Conservation (phyloP, 139 green algal genomes). For the Chlamydomonas eustigma region DNA sequence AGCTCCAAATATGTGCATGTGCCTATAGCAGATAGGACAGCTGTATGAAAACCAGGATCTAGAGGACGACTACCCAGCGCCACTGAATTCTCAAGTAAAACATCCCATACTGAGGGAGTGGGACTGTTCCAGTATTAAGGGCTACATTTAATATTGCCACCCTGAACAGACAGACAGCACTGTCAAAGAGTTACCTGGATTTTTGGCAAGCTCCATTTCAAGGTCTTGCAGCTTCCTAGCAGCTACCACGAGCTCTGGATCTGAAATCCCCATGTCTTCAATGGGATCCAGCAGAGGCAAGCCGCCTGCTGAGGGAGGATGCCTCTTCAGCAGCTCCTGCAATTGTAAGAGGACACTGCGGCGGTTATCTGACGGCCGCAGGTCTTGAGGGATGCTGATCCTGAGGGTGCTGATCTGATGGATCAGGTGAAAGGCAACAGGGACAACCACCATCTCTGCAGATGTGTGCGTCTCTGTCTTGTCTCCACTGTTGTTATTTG, state of each 20-base stretch:
- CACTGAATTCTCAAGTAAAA: no score
- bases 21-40: no score
- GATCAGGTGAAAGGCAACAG: slow-evolving; percentile 68
- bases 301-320: slow-evolving; percentile 34
- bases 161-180: no score
- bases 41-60: no score
- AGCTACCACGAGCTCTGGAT: slow-evolving; percentile 46
- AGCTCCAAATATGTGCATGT: no score
- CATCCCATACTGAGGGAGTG: no score
- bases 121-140: no score
- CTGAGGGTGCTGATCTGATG: slow-evolving; percentile 60
- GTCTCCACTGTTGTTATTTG: no score
- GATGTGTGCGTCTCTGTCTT: not conserved
- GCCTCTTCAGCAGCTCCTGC: slow-evolving; percentile 35
- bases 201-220: slow-evolving; percentile 37
- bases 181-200: slow-evolving; percentile 25
- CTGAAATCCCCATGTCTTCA: slow-evolving; percentile 78
- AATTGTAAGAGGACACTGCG: slow-evolving; percentile 49
- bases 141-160: no score
- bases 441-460: slow-evolving; percentile 69
- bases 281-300: slow-evolving; percentile 78
- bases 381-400: slow-evolving; percentile 75
- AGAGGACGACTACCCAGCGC: no score
- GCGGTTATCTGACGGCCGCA: slow-evolving; percentile 54
- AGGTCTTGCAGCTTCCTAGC: slow-evolving; percentile 16